Conservation (phyloP, 2,329 filamentous ascomycete species). For the Cytospora piceae region DNA sequence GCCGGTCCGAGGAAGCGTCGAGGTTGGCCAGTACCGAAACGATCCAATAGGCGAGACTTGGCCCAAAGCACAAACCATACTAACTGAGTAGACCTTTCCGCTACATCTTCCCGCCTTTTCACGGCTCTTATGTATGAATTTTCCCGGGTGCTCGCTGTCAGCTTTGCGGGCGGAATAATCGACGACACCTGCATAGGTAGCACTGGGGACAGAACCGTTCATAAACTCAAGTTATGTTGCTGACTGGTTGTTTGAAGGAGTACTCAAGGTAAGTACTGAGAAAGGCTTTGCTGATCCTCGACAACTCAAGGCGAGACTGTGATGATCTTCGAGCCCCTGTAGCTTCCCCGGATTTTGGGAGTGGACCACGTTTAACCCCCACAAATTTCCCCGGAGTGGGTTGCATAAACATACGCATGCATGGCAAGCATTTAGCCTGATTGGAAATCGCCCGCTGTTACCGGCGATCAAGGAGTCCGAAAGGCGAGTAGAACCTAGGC, state of each 20-base stretch:
- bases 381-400: background rate
- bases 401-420: background rate
- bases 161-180: background rate
- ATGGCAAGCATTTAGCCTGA: background rate
- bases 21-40: background rate
- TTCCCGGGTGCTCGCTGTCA: background rate
- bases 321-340: background rate
- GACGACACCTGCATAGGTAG: background rate
- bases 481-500: no score
- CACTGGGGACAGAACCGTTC: no score
- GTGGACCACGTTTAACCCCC: background rate
- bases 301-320: no score
- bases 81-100: background rate
- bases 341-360: background rate
- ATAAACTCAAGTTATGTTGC: background rate
- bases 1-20: constrained; percentile 26
- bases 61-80: background rate
- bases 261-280: no score
- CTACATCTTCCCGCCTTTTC: constrained; percentile 8
- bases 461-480: no score
- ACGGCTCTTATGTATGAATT: background rate
- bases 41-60: background rate
- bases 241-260: background rate
- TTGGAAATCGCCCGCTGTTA: background rate
- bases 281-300: no score